A percentile compares a stretch with the other conserved stretches of the same genome.
phyloP scores from a whole-genome alignment of 257 asterid genomes.

The Przewalskia tangutica region DNA sequence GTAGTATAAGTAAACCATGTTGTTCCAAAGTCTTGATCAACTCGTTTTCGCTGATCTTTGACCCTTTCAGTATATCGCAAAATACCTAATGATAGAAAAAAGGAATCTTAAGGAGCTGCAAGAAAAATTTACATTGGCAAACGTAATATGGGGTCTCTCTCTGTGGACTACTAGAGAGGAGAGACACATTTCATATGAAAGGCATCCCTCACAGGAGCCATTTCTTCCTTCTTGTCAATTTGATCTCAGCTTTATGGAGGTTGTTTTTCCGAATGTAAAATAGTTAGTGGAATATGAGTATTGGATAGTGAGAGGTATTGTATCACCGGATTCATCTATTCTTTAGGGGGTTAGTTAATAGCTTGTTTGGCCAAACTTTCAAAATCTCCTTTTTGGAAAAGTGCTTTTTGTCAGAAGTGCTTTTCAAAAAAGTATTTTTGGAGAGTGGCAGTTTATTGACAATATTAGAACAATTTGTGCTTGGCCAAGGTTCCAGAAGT shows the following conservation, averaged over 20 bases:
- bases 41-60: slow-evolving; percentile 37
- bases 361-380: too few relatives aligned
- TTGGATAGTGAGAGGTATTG: neutral
- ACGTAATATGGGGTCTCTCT: neutral
- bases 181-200: neutral
- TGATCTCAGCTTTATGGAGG: neutral
- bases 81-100: slow-evolving; percentile 43
- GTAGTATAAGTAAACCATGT: slow-evolving; percentile 48
- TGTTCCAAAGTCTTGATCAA: slow-evolving; percentile 48
- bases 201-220: neutral
- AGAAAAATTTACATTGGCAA: neutral
- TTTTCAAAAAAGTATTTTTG: too few relatives aligned
- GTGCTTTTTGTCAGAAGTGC: too few relatives aligned
- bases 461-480: too few relatives aligned
- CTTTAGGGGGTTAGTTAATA: neutral
- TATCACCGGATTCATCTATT: neutral
- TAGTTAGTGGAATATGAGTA: neutral
- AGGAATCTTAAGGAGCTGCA: neutral
- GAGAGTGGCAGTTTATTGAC: too few relatives aligned
- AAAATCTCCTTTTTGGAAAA: too few relatives aligned
- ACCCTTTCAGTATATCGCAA: slow-evolving; percentile 42
- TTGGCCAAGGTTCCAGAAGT: too few relatives aligned
- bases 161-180: neutral
- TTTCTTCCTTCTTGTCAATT: neutral
- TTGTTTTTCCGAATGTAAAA: neutral